These are phyloP conservation scores for Ogataea siamensis DNA, from an alignment of 805 yeast species.

Conservation along the genomic window DNA sequence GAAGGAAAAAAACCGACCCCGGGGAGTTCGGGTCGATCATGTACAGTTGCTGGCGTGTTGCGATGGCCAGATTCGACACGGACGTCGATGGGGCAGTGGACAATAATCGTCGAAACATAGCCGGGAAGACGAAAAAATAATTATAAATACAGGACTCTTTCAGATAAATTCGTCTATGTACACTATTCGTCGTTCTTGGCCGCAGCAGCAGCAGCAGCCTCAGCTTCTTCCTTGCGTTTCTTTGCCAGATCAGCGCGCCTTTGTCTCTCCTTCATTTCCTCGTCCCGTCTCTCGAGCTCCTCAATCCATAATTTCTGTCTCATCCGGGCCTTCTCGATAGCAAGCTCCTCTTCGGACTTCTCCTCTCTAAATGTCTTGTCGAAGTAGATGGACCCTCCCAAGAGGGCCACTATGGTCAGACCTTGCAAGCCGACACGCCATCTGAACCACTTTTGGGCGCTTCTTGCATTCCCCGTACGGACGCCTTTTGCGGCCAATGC, in stretches of 20 bases:
- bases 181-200: neutral
- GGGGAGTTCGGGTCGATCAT: constrained; percentile 82
- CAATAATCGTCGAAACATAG: constrained; percentile 10
- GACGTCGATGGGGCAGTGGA: constrained; percentile 25
- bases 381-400: constrained; percentile 72
- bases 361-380: constrained; percentile 49
- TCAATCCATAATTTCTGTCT: constrained; percentile 89
- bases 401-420: constrained; percentile 75
- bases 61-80: constrained; percentile 41
- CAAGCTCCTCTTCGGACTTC: constrained; percentile 58
- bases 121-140: neutral
- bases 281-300: constrained; percentile 85
- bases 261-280: constrained; percentile 63
- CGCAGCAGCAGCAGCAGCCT: too few species aligned
- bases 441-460: constrained; percentile 84
- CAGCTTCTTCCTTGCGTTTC: constrained; percentile 25
- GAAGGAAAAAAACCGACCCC: constrained; percentile 88
- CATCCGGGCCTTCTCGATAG: constrained; percentile 75
- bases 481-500: constrained; percentile 74
- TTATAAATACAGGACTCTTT: neutral
- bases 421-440: constrained; percentile 89
- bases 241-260: constrained; percentile 64
- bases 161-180: neutral
- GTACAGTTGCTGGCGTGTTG: constrained; percentile 71
- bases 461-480: constrained; percentile 64